Evolutionary conservation across 176 grass and related monocot genomes (phyloP).

Genomic region (Raddia distichophylla): DNA sequence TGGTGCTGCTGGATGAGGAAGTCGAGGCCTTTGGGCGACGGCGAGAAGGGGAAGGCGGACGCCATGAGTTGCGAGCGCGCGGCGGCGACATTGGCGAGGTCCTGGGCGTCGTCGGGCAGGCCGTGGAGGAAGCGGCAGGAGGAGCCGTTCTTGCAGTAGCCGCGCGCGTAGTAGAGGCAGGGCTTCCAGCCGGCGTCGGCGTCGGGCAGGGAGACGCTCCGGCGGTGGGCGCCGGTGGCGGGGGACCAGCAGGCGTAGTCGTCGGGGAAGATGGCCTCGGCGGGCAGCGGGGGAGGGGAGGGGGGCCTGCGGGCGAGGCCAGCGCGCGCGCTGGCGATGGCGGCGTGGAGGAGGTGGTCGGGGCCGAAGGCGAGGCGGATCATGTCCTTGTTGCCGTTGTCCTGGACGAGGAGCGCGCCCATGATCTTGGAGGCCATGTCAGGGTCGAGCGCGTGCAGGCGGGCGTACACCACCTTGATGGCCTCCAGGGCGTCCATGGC

Average conservation of each 20-base stretch:
- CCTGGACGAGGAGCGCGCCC: slow-evolving; percentile 68
- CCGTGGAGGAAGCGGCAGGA: slow-evolving; percentile 56
- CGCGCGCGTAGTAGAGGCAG: slow-evolving; percentile 59
- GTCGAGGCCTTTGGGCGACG: slow-evolving; percentile 41
- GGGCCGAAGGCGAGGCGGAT: slow-evolving; percentile 83
- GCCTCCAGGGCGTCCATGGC: slow-evolving; percentile 78
- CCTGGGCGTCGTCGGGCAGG: slow-evolving; percentile 38
- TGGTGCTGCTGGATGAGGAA: slow-evolving; percentile 63
- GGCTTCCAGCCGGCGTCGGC: slow-evolving; percentile 48
- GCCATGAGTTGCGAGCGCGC: slow-evolving; percentile 58
- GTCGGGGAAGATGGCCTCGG: slow-evolving; percentile 18
- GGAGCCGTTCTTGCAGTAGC: slow-evolving; percentile 59
- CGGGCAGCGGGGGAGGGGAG: background rate
- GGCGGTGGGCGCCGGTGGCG: slow-evolving; percentile 25
- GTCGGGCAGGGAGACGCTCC: slow-evolving; percentile 39
- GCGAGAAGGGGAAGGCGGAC: slow-evolving; percentile 67
- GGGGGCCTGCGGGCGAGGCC: slow-evolving; percentile 41
- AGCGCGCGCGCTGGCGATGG: slow-evolving; percentile 56
- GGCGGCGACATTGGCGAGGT: slow-evolving; percentile 54
- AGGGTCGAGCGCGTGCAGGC: slow-evolving; percentile 66
- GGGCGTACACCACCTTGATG: slow-evolving; percentile 68
- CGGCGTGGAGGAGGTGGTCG: slow-evolving; percentile 62
- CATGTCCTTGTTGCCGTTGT: slow-evolving; percentile 73
- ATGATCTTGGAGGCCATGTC: slow-evolving; percentile 78
- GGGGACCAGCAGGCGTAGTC: slow-evolving; percentile 49